A percentile compares a stretch with the other conserved stretches of the same genome.
Conservation (phyloP, 2,329 filamentous ascomycete genomes). For the Xylaria sp. region DNA sequence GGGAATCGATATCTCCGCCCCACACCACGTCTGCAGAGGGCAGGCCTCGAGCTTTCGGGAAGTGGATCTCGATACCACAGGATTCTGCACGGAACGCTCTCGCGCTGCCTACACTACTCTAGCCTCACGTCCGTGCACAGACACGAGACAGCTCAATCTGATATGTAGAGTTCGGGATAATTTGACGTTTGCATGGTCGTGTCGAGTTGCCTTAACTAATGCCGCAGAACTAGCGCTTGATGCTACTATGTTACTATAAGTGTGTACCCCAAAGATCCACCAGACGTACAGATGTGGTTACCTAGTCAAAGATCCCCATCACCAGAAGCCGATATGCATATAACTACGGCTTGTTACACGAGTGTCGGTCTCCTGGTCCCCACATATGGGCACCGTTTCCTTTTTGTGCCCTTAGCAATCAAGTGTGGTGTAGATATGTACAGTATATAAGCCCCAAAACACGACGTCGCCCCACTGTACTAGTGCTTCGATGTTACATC, state of each 20-base stretch:
- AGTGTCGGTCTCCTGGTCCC: constrained; percentile 17
- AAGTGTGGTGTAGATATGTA: neutral
- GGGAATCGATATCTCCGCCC: constrained; percentile 14
- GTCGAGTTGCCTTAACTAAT: constrained; percentile 15
- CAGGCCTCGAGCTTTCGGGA: constrained; percentile 32
- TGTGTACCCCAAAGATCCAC: neutral
- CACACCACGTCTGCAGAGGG: constrained; percentile 17
- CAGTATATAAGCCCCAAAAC: constrained; percentile 10
- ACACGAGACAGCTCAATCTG: constrained; percentile 14
- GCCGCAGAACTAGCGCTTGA: neutral
- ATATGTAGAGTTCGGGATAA: constrained; percentile 15
- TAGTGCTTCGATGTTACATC: constrained; percentile 9
- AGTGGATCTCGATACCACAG: constrained; percentile 26
- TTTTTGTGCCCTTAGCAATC: neutral
- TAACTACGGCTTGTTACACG: constrained; percentile 25
- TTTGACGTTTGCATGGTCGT: neutral
- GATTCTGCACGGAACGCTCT: constrained; percentile 14
- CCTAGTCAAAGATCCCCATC: constrained; percentile 13
- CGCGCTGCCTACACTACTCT: constrained; percentile 20
- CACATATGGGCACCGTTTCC: constrained; percentile 11
- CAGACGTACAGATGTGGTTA: constrained; percentile 1
- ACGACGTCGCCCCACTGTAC: constrained; percentile 16
- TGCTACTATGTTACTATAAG: neutral
- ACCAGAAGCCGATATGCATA: constrained; percentile 22
- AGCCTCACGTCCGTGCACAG: constrained; percentile 26